These are phyloP conservation scores for Salvia miltiorrhiza DNA, from an alignment of 257 asterid species.

Conservation along the genomic window DNA sequence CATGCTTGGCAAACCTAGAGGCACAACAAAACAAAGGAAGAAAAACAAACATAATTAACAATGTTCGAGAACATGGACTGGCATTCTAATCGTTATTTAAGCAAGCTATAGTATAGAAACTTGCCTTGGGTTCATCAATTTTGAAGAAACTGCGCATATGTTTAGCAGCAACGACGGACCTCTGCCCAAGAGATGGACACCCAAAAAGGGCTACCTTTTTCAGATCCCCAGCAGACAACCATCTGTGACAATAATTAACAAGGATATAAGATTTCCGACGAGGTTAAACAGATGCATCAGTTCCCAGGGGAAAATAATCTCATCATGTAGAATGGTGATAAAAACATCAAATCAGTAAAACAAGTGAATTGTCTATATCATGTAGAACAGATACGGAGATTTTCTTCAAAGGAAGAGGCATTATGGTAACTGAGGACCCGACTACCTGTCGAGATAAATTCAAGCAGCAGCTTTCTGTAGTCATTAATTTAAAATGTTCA, in stretches of 20 bases:
- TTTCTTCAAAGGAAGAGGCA: too few species aligned
- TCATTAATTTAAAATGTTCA: too few species aligned
- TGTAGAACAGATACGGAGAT: not conserved
- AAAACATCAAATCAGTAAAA: not conserved
- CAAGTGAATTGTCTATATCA: not conserved
- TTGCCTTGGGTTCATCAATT: conserved; percentile 62
- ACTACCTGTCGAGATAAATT: too few species aligned
- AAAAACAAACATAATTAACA: conserved; percentile 4
- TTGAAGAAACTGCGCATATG: conserved; percentile 60
- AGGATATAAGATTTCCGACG: conserved; percentile 17
- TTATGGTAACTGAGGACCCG: too few species aligned
- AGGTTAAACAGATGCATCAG: not conserved
- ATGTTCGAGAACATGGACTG: conserved; percentile 8
- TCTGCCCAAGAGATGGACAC: conserved; percentile 62
- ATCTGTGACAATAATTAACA: conserved; percentile 44
- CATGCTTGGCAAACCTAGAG: conserved; percentile 75
- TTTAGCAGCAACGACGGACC: conserved; percentile 50
- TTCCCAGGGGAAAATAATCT: not conserved
- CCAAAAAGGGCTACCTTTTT: conserved; percentile 72
- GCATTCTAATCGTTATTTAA: not conserved
- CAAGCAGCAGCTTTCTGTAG: too few species aligned
- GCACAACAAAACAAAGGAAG: not conserved
- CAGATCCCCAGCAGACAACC: conserved; percentile 87
- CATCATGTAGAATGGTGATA: not conserved
- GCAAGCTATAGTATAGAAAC: conserved; percentile 8